A percentile compares a stretch with the other conserved stretches of the same genome.
Evolutionary conservation across 805 yeast genomes (phyloP).

Genomic region (Metschnikowia rubicola): DNA sequence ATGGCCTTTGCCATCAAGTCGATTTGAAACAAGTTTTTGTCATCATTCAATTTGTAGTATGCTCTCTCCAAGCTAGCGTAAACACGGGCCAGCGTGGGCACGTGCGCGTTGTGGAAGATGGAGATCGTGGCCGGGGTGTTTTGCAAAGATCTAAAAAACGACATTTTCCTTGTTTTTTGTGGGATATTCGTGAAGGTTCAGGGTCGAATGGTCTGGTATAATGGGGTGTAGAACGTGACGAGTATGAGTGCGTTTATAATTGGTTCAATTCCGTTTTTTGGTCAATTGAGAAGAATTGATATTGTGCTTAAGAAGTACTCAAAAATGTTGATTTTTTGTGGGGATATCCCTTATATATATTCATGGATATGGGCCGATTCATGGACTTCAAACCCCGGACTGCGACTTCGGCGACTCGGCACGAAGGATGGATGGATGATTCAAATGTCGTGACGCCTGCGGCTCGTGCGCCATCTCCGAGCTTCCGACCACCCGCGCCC

Average conservation of each 20-base stretch:
- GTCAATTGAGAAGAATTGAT: background rate
- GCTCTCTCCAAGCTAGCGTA: constrained; percentile 32
- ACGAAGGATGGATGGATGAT: constrained; percentile 4
- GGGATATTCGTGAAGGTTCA: background rate
- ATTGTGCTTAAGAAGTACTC: no score
- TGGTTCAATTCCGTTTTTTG: background rate
- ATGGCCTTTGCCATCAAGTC: constrained; percentile 37
- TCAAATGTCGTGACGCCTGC: constrained; percentile 7
- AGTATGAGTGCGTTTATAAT: background rate
- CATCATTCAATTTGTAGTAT: constrained; percentile 26
- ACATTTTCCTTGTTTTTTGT: constrained; percentile 20
- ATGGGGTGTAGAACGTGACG: background rate
- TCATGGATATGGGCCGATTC: background rate
- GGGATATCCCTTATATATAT: background rate
- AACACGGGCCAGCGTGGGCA: constrained; percentile 31
- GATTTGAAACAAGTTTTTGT: constrained; percentile 30
- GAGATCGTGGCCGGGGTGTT: constrained; percentile 39
- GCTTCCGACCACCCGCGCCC: background rate
- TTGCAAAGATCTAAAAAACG: constrained; percentile 42
- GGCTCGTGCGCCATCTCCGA: constrained; percentile 2
- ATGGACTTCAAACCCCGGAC: constrained; percentile 13
- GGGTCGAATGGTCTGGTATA: background rate
- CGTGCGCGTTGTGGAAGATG: constrained; percentile 38
- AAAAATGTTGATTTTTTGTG: no score
- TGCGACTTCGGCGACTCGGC: constrained; percentile 5